Conservation (phyloP, 148 eudicot genomes). For the Cornus florida region DNA sequence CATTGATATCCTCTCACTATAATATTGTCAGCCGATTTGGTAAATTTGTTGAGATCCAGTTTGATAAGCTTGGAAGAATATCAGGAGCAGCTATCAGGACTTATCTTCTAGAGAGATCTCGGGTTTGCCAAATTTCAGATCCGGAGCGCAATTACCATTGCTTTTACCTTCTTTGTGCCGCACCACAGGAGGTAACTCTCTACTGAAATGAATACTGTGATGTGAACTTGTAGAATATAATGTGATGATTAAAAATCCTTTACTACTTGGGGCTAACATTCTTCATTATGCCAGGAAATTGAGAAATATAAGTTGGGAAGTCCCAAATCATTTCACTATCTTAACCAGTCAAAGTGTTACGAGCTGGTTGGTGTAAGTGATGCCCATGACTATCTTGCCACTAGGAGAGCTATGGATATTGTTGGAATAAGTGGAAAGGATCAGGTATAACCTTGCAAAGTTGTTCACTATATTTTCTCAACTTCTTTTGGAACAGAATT, state of each 20-base stretch:
- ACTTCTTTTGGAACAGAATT: not conserved
- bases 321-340: conserved; percentile 85
- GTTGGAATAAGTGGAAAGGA: conserved; percentile 87
- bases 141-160: conserved; percentile 99
- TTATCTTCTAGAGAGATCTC: conserved; percentile 93
- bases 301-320: conserved; percentile 72
- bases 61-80: conserved; percentile 97
- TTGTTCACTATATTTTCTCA: conserved; percentile 1
- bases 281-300: conserved; percentile 58
- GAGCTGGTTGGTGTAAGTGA: conserved; percentile 84
- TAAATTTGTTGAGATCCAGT: conserved; percentile 98
- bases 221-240: not conserved
- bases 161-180: conserved; percentile 98
- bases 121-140: conserved; percentile 89
- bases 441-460: conserved; percentile 48
- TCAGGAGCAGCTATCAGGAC: conserved; percentile 99
- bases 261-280: not conserved
- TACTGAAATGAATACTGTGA: conserved; percentile 1
- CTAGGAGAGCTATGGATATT: conserved; percentile 96
- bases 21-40: conserved; percentile 81
- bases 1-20: conserved; percentile 13
- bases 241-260: not conserved
- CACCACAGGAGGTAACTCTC: conserved; percentile 85
- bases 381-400: conserved; percentile 91
- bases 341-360: conserved; percentile 88